Evolutionary conservation across 2,329 filamentous ascomycete genomes (phyloP).

Genomic region (Colletotrichum shisoi): DNA sequence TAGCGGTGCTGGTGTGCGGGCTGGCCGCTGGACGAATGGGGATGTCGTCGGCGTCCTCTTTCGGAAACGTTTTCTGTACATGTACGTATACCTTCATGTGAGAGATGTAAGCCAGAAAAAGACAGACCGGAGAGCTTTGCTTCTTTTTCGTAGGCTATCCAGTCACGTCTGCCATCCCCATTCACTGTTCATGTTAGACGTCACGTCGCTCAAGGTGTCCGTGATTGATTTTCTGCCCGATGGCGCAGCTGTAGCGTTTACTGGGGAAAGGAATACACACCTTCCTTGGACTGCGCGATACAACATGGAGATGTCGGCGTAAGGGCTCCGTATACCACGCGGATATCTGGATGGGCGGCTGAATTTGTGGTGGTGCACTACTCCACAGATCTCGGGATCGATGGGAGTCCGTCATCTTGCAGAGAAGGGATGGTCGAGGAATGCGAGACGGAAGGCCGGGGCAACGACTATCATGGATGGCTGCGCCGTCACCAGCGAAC

Average conservation of each 20-base stretch:
- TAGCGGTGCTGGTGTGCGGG: constrained; percentile 7
- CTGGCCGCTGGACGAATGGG: constrained; percentile 11
- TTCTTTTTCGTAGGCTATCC: background rate
- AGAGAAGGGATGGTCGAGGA: constrained; percentile 9
- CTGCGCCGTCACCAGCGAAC: background rate
- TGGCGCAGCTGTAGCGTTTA: constrained; percentile 3
- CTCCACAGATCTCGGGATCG: constrained; percentile 8
- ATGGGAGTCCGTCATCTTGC: background rate
- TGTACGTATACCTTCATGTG: too few relatives aligned
- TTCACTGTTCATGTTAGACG: background rate
- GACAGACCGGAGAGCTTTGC: constrained; percentile 1
- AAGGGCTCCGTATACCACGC: background rate
- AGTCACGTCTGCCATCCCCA: background rate
- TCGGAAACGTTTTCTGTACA: background rate
- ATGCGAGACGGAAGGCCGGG: constrained; percentile 29
- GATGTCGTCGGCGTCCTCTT: background rate
- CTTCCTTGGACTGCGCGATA: constrained; percentile 1
- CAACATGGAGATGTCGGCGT: constrained; percentile 1
- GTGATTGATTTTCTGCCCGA: background rate
- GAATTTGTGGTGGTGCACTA: background rate
- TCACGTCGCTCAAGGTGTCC: background rate
- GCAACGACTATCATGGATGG: background rate
- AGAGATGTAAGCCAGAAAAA: too few relatives aligned
- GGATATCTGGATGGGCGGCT: background rate
- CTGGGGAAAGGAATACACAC: background rate